Evolutionary conservation across 2,329 filamentous ascomycete species (phyloP).

Genomic region (Xylariales sp.): DNA sequence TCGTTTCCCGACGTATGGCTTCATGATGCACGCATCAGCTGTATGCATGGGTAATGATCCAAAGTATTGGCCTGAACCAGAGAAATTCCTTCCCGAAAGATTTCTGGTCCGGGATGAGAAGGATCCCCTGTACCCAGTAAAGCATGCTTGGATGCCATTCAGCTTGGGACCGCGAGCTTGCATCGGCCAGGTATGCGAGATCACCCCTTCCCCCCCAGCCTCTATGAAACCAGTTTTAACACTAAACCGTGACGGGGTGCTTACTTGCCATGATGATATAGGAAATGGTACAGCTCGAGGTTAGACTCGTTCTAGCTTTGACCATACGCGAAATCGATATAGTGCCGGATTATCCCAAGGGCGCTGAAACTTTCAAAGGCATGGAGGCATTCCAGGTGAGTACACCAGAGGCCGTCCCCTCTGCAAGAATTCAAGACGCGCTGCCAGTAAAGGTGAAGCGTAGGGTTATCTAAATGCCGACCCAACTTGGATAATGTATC

Average conservation of each 20-base stretch:
- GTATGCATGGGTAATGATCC: constrained; percentile 23
- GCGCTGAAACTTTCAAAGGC: neutral
- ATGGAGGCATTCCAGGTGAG: neutral
- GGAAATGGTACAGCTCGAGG: neutral
- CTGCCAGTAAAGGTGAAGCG: neutral
- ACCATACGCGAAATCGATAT: neutral
- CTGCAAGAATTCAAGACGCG: neutral
- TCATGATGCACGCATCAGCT: constrained; percentile 12
- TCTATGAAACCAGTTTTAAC: neutral
- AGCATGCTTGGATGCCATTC: constrained; percentile 49
- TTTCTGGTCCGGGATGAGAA: constrained; percentile 24
- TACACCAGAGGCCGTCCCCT: neutral
- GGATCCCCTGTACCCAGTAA: constrained; percentile 15
- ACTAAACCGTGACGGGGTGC: neutral
- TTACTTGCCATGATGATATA: too few relatives aligned
- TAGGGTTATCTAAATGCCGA: neutral
- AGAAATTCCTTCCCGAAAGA: constrained; percentile 36
- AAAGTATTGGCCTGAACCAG: constrained; percentile 30
- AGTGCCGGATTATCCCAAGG: neutral
- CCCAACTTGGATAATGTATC: too few relatives aligned
- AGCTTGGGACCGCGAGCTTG: constrained; percentile 49
- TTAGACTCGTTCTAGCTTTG: neutral
- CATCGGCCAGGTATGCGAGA: constrained; percentile 47
- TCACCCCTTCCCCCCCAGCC: too few relatives aligned
- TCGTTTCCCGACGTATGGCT: constrained; percentile 29